Evolutionary conservation across 2,329 filamentous ascomycete species (phyloP).

Genomic region (Neonectria hederae): DNA sequence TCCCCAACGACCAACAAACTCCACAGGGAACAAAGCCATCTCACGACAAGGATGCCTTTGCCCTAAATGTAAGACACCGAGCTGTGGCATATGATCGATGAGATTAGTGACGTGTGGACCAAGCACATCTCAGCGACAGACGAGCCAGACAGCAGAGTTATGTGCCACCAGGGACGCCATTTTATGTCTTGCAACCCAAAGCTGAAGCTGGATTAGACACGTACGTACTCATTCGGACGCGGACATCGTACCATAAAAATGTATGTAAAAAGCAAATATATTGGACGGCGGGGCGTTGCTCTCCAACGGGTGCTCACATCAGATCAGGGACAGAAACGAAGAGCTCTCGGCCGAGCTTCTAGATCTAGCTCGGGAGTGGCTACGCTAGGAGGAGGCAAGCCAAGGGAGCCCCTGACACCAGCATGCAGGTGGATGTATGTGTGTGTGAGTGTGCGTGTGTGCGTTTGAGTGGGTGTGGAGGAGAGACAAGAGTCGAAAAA

Average conservation of each 20-base stretch:
- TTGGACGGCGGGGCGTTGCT: not conserved
- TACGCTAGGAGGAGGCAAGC: not conserved
- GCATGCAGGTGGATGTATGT: not conserved
- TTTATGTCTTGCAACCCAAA: too few species aligned
- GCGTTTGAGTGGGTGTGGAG: not conserved
- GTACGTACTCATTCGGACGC: not conserved
- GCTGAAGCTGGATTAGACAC: not conserved
- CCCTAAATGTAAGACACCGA: not conserved
- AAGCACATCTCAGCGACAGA: not conserved
- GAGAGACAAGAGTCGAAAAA: not conserved
- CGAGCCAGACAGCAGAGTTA: too few species aligned
- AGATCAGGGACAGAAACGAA: not conserved
- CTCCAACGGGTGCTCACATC: not conserved
- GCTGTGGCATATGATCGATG: not conserved
- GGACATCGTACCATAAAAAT: conserved; percentile 3
- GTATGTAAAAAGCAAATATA: not conserved
- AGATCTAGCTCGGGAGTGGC: conserved; percentile 3
- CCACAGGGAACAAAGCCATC: not conserved
- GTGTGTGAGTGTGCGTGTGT: too few species aligned
- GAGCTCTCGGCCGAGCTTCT: conserved; percentile 5
- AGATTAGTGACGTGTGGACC: not conserved
- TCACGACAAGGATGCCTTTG: not conserved
- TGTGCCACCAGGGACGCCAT: too few species aligned
- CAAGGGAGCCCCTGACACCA: conserved; percentile 8
- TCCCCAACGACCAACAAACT: not conserved